phyloP scores from a whole-genome alignment of 306 rosid genomes.

The Cucurbita moschata region DNA sequence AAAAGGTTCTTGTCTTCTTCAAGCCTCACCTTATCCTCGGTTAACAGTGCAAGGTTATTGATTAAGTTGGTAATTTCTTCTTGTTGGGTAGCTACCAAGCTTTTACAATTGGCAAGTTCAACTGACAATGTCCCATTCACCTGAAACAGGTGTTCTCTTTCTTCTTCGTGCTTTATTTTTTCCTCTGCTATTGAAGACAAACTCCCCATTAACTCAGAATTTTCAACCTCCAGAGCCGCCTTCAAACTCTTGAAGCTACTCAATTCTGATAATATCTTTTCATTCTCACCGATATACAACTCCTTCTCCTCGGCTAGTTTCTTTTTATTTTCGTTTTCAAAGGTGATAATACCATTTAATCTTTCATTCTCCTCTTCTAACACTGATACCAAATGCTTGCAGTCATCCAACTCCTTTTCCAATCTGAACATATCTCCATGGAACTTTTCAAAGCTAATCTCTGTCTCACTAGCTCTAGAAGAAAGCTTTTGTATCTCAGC shows the following conservation, averaged over 20 bases:
- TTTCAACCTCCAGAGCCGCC: conserved; percentile 44
- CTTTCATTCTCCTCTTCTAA: conserved; percentile 51
- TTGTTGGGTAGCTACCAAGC: conserved; percentile 30
- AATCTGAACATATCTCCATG: conserved; percentile 36
- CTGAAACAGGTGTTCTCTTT: conserved; percentile 27
- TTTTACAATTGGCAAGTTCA: conserved; percentile 40
- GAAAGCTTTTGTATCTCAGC: conserved; percentile 46
- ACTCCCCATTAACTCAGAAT: conserved; percentile 30
- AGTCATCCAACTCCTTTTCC: conserved; percentile 48
- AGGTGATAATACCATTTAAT: conserved; percentile 30
- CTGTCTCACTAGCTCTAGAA: conserved; percentile 40
- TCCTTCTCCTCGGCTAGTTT: conserved; percentile 43
- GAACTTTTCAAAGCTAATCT: conserved; percentile 38
- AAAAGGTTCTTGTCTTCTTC: conserved; percentile 41
- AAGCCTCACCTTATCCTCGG: conserved; percentile 32
- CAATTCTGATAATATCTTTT: conserved; percentile 44
- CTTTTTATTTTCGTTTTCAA: conserved; percentile 30
- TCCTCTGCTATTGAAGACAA: conserved; percentile 43
- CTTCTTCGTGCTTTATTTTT: conserved; percentile 30
- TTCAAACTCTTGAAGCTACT: conserved; percentile 23
- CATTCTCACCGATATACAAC: conserved; percentile 29
- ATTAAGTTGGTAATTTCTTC: conserved; percentile 37
- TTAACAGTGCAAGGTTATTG: conserved; percentile 35
- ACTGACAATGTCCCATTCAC: conserved; percentile 38
- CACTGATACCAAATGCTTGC: conserved; percentile 42